Evolutionary conservation across 2,329 filamentous ascomycete species (phyloP), one percentile per base, ranked within the genome.

Genomic region (Fusarium brachygibbosum): DNA sequence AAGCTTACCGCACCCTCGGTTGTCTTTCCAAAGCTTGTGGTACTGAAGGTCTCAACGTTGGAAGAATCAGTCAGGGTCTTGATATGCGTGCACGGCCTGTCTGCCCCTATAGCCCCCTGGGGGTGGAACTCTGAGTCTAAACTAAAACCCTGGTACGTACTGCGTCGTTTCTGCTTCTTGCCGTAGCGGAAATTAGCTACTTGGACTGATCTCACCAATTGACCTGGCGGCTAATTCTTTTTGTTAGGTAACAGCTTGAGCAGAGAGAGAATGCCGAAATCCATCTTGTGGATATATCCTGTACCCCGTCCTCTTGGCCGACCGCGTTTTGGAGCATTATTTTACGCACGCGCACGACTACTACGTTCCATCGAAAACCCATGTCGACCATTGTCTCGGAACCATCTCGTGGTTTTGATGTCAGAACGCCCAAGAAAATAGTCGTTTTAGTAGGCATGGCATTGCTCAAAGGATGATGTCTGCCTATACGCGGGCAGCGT

Each of bases 231-330:
- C 62, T 68, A 60, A 59, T 53, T 34, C 28, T 60, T 51, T 45
- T 21, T 21, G 34, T 35, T 34, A 35, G 35, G 31, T 41, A 17
- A 41, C 23, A 21, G 14, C 48, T 61, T 16, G 17, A 17, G 17
- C 13, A 19, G 9, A 31, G 23, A 23, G n/a, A 62, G 32, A 6
- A 19, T 41, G 35, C 35, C 31, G 19, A 23, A 63, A 19, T 6
- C 48, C n/a, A 51, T 51, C n/a, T 34, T 60, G 59, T 69, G 60
- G 60, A 32, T 52, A 52, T 68, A n/a, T 42, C 21, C 38, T 40
- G 38, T 55, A 55, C 48, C 46, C 42, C 50, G 28, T 53, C 37
- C 13, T 57, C 57, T 69, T 69, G 42, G 37, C 59, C 48, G 40
- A 44, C 32, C 19, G 44, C 41, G 25, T 28, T 29, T 49, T 63